These are phyloP conservation scores for Petasospora fabianii DNA, from an alignment of 1,139 yeast species.

Conservation along the genomic window DNA sequence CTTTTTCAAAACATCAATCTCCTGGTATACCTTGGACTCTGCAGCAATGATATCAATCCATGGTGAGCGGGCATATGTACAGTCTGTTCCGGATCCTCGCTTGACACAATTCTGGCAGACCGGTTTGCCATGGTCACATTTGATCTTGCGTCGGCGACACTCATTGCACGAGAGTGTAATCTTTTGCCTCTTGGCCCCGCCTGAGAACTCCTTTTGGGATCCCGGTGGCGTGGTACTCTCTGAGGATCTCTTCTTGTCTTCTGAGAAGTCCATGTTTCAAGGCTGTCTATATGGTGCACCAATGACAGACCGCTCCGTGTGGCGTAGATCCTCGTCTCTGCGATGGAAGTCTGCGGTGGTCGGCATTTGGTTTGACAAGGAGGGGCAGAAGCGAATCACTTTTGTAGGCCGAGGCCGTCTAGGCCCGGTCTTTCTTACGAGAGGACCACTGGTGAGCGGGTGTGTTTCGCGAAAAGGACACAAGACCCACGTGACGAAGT, in stretches of 20 bases:
- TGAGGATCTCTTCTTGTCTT: neutral
- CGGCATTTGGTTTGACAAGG: too few species aligned
- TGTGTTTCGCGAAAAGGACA: too few species aligned
- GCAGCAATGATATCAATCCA: constrained; percentile 24
- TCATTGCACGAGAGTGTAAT: constrained; percentile 44
- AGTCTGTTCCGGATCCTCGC: constrained; percentile 28
- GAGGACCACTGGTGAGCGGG: too few species aligned
- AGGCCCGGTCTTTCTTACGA: neutral
- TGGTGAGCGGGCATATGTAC: constrained; percentile 23
- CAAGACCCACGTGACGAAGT: too few species aligned
- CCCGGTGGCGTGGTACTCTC: neutral
- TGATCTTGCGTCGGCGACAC: constrained; percentile 47
- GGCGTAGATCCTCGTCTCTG: too few species aligned
- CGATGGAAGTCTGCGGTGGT: too few species aligned
- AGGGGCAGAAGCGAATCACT: too few species aligned
- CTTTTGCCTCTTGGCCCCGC: constrained; percentile 32
- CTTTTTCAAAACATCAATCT: constrained; percentile 18
- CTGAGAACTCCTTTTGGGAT: neutral
- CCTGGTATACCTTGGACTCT: constrained; percentile 21
- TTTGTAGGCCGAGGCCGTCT: neutral
- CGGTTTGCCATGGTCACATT: constrained; percentile 58
- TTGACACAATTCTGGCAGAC: constrained; percentile 47
- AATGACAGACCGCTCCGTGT: neutral
- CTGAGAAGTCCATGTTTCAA: too few species aligned
- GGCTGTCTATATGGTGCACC: too few species aligned